Conservation (phyloP, 768 basidiomycete species). For the Trametes cubensis region DNA sequence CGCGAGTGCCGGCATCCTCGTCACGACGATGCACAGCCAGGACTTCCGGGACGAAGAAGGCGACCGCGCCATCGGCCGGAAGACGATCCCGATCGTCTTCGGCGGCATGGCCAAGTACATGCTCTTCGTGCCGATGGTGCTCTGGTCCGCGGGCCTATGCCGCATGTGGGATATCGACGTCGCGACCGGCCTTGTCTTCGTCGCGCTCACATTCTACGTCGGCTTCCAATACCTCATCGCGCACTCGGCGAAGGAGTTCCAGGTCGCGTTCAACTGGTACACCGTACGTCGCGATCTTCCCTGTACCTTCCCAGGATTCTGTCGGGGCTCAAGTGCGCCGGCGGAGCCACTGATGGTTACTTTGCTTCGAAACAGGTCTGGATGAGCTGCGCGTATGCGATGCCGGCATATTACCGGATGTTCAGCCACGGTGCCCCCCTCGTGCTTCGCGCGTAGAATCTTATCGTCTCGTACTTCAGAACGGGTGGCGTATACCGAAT, state of each 20-base stretch:
- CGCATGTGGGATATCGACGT: constrained; percentile 27
- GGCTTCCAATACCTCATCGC: constrained; percentile 28
- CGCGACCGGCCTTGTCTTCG: constrained; percentile 13
- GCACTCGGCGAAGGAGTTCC: constrained; percentile 25
- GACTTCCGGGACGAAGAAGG: constrained; percentile 24
- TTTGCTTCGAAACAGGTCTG: no score
- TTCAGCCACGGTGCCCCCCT: no score
- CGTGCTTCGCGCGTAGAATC: no score
- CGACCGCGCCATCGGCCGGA: constrained; percentile 20
- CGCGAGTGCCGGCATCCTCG: constrained; percentile 35
- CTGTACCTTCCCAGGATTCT: no score
- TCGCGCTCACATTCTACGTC: constrained; percentile 22
- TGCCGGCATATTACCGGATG: no score
- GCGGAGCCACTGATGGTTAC: no score
- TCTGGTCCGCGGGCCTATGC: constrained; percentile 30
- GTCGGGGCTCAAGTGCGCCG: no score
- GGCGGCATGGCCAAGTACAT: constrained; percentile 22
- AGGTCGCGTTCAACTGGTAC: constrained; percentile 34
- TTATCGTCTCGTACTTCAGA: no score
- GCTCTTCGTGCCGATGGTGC: constrained; percentile 24
- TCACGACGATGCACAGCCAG: constrained; percentile 41
- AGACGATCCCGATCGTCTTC: constrained; percentile 23
- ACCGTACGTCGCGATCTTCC: constrained; percentile 28
- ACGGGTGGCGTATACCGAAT: no score
- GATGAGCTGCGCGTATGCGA: no score